Evolutionary conservation across 768 basidiomycete species (phyloP).

Genomic region (Russula dissimulans): DNA sequence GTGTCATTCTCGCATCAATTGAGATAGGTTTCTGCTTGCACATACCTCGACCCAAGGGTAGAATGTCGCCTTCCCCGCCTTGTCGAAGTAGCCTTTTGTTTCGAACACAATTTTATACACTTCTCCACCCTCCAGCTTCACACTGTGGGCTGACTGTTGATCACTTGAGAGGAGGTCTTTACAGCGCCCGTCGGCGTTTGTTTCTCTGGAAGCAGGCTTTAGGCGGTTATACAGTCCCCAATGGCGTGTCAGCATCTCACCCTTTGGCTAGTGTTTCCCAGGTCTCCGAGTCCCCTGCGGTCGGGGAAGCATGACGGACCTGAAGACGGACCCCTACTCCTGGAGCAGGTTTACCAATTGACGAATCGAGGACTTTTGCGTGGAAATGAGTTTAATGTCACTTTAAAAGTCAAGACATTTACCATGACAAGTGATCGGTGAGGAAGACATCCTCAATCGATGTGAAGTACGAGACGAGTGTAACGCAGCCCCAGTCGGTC

Average conservation of each 20-base stretch:
- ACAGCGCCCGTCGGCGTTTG: conserved; percentile 79
- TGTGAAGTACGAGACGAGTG: too few relatives aligned
- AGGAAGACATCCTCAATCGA: conserved; percentile 31
- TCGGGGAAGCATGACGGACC: conserved; percentile 29
- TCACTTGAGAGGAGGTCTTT: conserved; percentile 56
- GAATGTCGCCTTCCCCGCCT: conserved; percentile 55
- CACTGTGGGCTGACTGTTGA: conserved; percentile 35
- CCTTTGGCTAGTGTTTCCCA: conserved; percentile 52
- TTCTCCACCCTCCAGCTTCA: conserved; percentile 42
- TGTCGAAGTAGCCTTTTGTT: conserved; percentile 74
- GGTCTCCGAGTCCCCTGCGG: conserved; percentile 30
- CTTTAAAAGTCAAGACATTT: conserved; percentile 14
- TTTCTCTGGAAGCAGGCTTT: conserved; percentile 38
- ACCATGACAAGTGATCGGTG: conserved; percentile 93
- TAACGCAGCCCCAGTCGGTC: too few relatives aligned
- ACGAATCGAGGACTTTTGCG: conserved; percentile 71
- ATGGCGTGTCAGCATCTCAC: conserved; percentile 29
- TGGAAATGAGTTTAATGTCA: neutral
- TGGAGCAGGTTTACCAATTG: conserved; percentile 70
- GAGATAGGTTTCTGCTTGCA: neutral
- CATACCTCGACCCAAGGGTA: conserved; percentile 88
- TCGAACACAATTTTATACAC: conserved; percentile 82
- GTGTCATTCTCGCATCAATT: neutral
- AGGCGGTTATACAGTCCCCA: neutral
- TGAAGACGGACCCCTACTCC: conserved; percentile 61